A percentile compares a stretch with the other conserved stretches of the same genome.
Conservation (phyloP, 2,329 filamentous ascomycete genomes). For the Trichoderma arundinaceum region DNA sequence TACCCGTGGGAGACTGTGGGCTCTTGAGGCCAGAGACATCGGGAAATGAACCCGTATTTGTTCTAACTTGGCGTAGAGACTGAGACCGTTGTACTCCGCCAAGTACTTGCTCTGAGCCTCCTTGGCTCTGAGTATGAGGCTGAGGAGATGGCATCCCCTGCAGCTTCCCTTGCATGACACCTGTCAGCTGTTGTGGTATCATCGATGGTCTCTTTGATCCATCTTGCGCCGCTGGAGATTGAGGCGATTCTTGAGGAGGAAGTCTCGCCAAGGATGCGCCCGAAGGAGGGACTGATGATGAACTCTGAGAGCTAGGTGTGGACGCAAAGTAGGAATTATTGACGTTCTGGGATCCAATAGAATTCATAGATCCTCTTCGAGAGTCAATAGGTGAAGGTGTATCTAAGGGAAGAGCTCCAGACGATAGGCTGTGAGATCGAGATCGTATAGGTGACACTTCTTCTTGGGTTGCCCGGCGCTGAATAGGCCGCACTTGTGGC, state of each 20-base stretch:
- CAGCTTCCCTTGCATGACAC: background rate
- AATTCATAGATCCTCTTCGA: constrained; percentile 31
- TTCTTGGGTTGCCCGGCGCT: constrained; percentile 26
- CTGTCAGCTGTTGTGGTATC: constrained; percentile 20
- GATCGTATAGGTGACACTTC: constrained; percentile 32
- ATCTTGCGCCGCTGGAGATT: constrained; percentile 16
- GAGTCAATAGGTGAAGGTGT: constrained; percentile 34
- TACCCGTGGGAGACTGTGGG: constrained; percentile 9
- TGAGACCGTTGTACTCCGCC: constrained; percentile 24
- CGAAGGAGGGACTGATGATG: background rate
- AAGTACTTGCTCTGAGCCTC: background rate
- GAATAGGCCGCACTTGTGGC: constrained; percentile 14
- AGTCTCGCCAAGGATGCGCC: background rate
- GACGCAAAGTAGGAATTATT: constrained; percentile 24
- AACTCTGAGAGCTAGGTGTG: constrained; percentile 21
- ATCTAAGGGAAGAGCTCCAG: constrained; percentile 26
- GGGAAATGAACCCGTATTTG: background rate
- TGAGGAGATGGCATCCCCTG: constrained; percentile 2
- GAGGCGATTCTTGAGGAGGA: background rate
- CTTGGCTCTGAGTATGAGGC: background rate
- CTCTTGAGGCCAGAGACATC: background rate
- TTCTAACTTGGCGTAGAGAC: constrained; percentile 18
- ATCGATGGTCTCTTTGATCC: constrained; percentile 26
- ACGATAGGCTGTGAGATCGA: constrained; percentile 34
- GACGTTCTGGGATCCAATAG: constrained; percentile 11